Evolutionary conservation across 108 stramenopile species (phyloP), one percentile per base, ranked within the genome.

Genomic region (Fragilaria crotonensis): DNA sequence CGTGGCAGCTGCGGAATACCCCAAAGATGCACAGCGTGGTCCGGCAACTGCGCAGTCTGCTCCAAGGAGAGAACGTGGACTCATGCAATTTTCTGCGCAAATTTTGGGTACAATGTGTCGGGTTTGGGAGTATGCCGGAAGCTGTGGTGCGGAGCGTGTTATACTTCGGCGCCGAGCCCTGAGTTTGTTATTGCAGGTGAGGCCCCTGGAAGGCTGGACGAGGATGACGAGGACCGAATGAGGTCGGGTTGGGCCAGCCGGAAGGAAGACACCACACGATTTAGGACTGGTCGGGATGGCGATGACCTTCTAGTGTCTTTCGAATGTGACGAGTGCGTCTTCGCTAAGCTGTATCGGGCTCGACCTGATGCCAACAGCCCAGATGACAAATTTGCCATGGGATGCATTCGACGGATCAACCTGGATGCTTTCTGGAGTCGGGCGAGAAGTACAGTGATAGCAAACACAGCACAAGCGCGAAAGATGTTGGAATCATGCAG

Each of bases 401-500:
- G 20, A 4, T 64, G 44, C 33, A 48, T 83, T 17, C 45, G 68
- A 18, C 62, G 69, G 52, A 67, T 67, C 0, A 80, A 66, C 19
- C 41, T 84, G 48, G 79, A 84, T 55, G 70, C 74, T 0, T 65
- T 78, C 22, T 81, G 80, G 80, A 33, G 51, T 7, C 31, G 66
- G 22, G 73, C 64, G 25, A 9, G 63, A 0, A 32, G 32, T 28
- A 81, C 76, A 5, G 80, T 81, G 0, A 46, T 21, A 3, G 45
- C 20, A 21, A 46, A 46, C 20, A 21, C 22, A 46, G 45, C 45
- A 4, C 4, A 21, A 4, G 45, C 45, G 2, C 19, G 19, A 21
- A 46, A 46, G 4, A 19, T 46, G 4, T 46, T 62, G 2, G 60
- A 9, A 2, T n/a, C n/a, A n/a, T n/a, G n/a, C n/a, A n/a, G n/a